Evolutionary conservation across 2,329 filamentous ascomycete species (phyloP).

Genomic region (Exophiala bonariae): DNA sequence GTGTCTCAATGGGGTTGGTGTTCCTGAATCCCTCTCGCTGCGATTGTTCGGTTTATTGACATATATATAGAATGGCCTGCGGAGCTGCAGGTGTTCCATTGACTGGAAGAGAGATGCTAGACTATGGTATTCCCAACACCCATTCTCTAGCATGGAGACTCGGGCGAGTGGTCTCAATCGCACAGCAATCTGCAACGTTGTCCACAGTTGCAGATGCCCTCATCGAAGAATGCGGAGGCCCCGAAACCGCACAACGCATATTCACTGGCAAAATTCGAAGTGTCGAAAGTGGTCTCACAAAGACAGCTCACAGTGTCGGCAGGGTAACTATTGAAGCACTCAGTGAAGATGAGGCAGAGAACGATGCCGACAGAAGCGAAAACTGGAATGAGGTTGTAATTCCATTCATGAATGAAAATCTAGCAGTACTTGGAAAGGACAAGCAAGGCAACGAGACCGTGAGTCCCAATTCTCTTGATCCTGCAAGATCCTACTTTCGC

Average conservation of each 20-base stretch:
- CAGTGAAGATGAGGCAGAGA: conserved; percentile 29
- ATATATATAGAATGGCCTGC: conserved; percentile 39
- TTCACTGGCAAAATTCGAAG: conserved; percentile 62
- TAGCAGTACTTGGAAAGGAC: conserved; percentile 22
- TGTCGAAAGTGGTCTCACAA: conserved; percentile 54
- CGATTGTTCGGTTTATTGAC: conserved; percentile 44
- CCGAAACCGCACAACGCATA: conserved; percentile 44
- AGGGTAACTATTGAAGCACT: conserved; percentile 56
- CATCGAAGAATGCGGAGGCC: conserved; percentile 44
- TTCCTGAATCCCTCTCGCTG: conserved; percentile 46
- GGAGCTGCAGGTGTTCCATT: conserved; percentile 43
- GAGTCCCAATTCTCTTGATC: conserved; percentile 50
- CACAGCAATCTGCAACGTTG: conserved; percentile 32
- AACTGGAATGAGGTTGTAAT: conserved; percentile 56
- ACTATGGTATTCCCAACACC: conserved; percentile 42
- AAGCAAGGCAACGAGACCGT: conserved; percentile 14
- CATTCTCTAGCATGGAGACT: conserved; percentile 52
- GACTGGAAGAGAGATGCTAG: conserved; percentile 36
- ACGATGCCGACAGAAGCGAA: conserved; percentile 32
- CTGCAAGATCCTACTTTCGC: conserved; percentile 32
- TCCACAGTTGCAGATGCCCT: conserved; percentile 59
- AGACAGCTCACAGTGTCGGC: conserved; percentile 58
- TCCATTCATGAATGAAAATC: conserved; percentile 72
- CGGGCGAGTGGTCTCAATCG: conserved; percentile 57
- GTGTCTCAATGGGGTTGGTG: conserved; percentile 13